phyloP scores from a whole-genome alignment of 805 yeast genomes.

The Hemisphaericaspora nanyangensis region DNA sequence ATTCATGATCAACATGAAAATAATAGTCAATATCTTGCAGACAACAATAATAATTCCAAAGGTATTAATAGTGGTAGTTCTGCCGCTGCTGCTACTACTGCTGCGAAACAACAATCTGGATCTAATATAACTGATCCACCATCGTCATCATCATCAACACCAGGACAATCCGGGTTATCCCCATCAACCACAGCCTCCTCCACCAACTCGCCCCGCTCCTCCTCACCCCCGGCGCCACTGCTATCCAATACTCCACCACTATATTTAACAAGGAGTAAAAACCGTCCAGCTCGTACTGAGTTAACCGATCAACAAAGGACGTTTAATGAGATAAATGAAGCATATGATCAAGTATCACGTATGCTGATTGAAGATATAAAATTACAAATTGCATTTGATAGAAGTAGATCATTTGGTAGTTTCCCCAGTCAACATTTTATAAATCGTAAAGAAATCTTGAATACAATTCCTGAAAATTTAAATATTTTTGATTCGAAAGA shows the following conservation, averaged over 20 bases:
- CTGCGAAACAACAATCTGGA: neutral
- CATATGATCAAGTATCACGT: slow-evolving; percentile 18
- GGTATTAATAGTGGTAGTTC: neutral
- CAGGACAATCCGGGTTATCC: neutral
- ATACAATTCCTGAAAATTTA: slow-evolving; percentile 33
- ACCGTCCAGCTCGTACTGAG: neutral
- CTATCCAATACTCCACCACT: neutral
- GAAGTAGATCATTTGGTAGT: slow-evolving; percentile 31
- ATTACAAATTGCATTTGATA: slow-evolving; percentile 33
- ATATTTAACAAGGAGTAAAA: no score
- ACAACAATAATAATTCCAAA: neutral
- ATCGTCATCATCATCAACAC: neutral
- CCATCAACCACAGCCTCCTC: neutral
- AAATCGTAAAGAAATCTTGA: slow-evolving; percentile 27
- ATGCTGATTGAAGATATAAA: slow-evolving; percentile 36
- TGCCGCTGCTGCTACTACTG: neutral
- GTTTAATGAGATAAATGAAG: slow-evolving; percentile 5
- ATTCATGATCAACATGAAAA: neutral
- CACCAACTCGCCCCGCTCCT: neutral
- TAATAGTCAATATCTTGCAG: neutral
- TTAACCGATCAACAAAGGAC: neutral
- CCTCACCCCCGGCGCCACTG: neutral
- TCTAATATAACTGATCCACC: neutral
- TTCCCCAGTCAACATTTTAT: slow-evolving; percentile 32
- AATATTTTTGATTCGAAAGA: slow-evolving; percentile 29